Conservation (phyloP, 352 stramenopile genomes). For the Pythium periplocum region DNA sequence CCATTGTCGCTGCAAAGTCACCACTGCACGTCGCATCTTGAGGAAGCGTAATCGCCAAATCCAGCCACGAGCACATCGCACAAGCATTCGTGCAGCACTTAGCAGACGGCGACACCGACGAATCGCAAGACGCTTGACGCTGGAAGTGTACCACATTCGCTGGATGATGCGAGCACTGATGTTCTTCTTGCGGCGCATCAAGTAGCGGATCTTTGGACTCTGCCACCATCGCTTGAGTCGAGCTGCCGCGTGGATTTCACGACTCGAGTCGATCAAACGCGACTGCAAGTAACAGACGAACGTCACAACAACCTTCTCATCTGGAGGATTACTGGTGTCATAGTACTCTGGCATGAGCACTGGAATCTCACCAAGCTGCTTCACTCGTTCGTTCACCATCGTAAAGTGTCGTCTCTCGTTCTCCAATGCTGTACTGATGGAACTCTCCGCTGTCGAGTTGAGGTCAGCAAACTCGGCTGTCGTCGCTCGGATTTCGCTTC, state of each 20-base stretch:
- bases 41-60: constrained; percentile 12
- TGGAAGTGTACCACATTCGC: constrained; percentile 81
- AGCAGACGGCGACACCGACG: constrained; percentile 63
- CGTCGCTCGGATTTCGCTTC: constrained; percentile 49
- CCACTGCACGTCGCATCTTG: constrained; percentile 23
- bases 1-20: constrained; percentile 14
- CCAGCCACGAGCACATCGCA: constrained; percentile 18
- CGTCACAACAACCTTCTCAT: constrained; percentile 93
- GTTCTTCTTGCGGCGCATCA: constrained; percentile 58
- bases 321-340: constrained; percentile 85
- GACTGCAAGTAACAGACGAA: constrained; percentile 94
- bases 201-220: constrained; percentile 42
- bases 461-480: constrained; percentile 19
- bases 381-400: constrained; percentile 85
- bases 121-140: constrained; percentile 59
- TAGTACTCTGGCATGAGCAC: constrained; percentile 84
- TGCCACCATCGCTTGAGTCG: constrained; percentile 85
- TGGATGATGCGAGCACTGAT: constrained; percentile 52
- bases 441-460: constrained; percentile 11
- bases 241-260: constrained; percentile 88
- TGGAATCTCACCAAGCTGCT: constrained; percentile 90
- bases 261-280: constrained; percentile 90
- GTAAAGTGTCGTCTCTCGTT: constrained; percentile 86
- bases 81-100: constrained; percentile 50
- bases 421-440: constrained; percentile 20